Evolutionary conservation across 2,329 filamentous ascomycete genomes (phyloP).

Genomic region (Orbilia javanica): DNA sequence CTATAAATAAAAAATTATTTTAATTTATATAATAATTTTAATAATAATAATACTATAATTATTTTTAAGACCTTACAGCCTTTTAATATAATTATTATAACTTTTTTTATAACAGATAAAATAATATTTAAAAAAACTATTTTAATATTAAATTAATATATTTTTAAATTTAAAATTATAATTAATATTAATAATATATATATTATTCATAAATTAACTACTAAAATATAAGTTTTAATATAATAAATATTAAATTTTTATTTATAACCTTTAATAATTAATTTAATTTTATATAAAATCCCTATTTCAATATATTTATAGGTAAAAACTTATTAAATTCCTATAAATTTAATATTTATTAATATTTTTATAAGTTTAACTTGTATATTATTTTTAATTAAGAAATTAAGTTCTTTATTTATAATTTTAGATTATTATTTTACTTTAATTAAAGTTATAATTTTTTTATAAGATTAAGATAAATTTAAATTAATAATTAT

Average conservation of each 20-base stretch:
- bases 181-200: not conserved
- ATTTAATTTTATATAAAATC: not conserved
- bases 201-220: not conserved
- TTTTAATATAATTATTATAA: conserved; percentile 1
- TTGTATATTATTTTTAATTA: conserved; percentile 62
- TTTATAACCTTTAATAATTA: conserved; percentile 1
- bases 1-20: not conserved
- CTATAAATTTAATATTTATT: not conserved
- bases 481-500: not conserved
- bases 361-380: conserved; percentile 63
- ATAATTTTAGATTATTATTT: conserved; percentile 1
- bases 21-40: not conserved
- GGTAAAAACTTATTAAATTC: not conserved
- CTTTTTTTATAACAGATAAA: not conserved
- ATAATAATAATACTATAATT: conserved; percentile 6
- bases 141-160: not conserved
- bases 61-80: not conserved
- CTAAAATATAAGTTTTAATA: not conserved
- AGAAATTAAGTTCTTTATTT: conserved; percentile 3
- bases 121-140: not conserved
- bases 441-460: not conserved
- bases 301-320: not conserved
- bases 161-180: not conserved
- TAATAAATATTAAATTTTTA: not conserved
- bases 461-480: not conserved